Evolutionary conservation across 495 filamentous ascomycete species (phyloP).

Genomic region (Trypethelium eluteriae): DNA sequence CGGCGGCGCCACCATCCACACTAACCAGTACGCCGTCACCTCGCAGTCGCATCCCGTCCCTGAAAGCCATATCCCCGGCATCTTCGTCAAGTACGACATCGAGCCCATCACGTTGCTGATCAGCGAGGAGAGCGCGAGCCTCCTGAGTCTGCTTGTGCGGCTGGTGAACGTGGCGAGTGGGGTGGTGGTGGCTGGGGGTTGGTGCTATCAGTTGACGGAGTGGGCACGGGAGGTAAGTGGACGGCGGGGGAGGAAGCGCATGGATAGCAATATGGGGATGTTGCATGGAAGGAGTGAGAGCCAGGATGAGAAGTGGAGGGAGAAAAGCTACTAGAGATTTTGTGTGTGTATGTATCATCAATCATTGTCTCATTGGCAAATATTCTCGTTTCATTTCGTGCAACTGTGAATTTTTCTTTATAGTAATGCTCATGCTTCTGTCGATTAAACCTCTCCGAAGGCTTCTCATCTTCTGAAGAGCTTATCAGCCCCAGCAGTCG

Average conservation of each 20-base stretch:
- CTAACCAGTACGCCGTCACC: slow-evolving; percentile 97
- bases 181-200: slow-evolving; percentile 55
- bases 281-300: slow-evolving; percentile 17
- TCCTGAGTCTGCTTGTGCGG: slow-evolving; percentile 68
- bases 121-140: slow-evolving; percentile 67
- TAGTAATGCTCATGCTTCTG: neutral
- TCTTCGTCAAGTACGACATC: slow-evolving; percentile 99
- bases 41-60: slow-evolving; percentile 62
- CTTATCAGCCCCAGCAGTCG: no score
- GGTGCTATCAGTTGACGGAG: slow-evolving; percentile 52
- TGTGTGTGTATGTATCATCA: neutral
- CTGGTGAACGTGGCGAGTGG: slow-evolving; percentile 60
- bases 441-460: neutral
- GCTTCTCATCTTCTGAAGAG: neutral
- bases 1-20: slow-evolving; percentile 57
- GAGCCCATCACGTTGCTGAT: slow-evolving; percentile 87
- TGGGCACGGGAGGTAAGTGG: slow-evolving; percentile 46
- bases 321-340: slow-evolving; percentile 11
- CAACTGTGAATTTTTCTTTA: neutral
- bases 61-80: slow-evolving; percentile 71
- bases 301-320: slow-evolving; percentile 10
- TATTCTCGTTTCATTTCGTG: neutral
- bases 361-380: neutral
- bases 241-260: slow-evolving; percentile 21
- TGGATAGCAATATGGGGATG: slow-evolving; percentile 18